Evolutionary conservation across 1,284 basidiomycete species (phyloP), one percentile per base, ranked within the genome.

Genomic region (Ustilago nuda): DNA sequence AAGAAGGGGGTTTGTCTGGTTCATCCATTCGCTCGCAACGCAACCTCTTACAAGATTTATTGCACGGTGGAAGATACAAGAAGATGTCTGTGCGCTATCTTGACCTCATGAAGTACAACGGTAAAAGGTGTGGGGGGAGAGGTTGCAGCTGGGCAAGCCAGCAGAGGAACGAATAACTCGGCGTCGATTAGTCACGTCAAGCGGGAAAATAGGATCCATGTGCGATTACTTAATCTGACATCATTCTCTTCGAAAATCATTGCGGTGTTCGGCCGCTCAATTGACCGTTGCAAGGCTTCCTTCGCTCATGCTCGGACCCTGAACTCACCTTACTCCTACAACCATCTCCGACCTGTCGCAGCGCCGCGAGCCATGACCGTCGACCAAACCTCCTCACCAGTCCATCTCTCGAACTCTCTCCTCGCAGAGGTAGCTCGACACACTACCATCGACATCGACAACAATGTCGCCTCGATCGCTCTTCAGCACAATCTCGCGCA

Each of bases 391-490:
- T 3, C 23, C 45, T 45, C 51, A 32, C 39, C 55, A 39, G 32
- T 60, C 30, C 67, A 70, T 46, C 46, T 70, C 32, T 62, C 67
- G 52, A 56, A 59, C 23, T 70, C 67, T 36, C 67, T 70, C 15
- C 55, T 70, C 27, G 43, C 57, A 17, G 56, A 59, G 45, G 23
- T 70, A 13, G 61, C 51, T 8, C 54, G 36, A 27, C 36, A 60
- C 46, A 59, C 52, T 6, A 70, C 55, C 13, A 46, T 70, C 45
- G 61, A 70, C 35, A 70, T 70, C 15, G 61, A 64, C 67, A 70
- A 70, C 57, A 70, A 70, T 59, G 61, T 59, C 15, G 56, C 61
- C 27, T 64, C 61, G 6, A 54, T 70, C 13, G 67, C 61, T 1
- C 51, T 60, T 8, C 61, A 70, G 39, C 52, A 70, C 57, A 70